Percentiles rank a stretch among this genome's conserved stretches.
Evolutionary conservation across 2,329 filamentous ascomycete genomes (phyloP).

Genomic region (Microthyrium microscopicum): DNA sequence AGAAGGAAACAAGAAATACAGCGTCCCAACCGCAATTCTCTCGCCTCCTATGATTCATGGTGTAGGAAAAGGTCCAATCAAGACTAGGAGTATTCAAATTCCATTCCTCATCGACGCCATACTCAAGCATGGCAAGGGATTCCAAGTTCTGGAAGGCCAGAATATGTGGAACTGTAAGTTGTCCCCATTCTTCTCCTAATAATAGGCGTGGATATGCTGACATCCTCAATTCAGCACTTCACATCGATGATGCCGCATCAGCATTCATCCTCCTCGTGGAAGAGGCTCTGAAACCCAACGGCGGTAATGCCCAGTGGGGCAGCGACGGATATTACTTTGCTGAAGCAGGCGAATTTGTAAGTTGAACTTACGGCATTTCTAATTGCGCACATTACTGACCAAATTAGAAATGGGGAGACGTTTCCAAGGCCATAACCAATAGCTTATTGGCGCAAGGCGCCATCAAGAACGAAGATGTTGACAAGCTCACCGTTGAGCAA

Average conservation of each 20-base stretch:
- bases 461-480: not conserved
- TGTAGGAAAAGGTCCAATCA: not conserved
- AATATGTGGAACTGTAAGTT: constrained; percentile 1
- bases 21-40: not conserved
- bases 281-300: not conserved
- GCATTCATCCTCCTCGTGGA: not conserved
- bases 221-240: not conserved
- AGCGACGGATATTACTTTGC: constrained; percentile 3
- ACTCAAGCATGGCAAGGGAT: not conserved
- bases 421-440: not conserved
- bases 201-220: too few relatives aligned
- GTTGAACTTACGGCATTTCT: not conserved
- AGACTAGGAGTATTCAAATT: constrained; percentile 3
- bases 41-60: constrained; percentile 3
- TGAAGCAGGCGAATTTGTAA: not conserved
- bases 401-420: not conserved
- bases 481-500: not conserved
- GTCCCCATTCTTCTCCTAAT: not conserved
- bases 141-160: not conserved
- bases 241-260: not conserved
- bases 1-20: not conserved
- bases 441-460: not conserved
- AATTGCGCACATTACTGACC: not conserved
- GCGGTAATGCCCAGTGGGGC: not conserved
- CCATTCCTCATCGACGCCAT: not conserved